Conservation (phyloP, 169 alveolate species). For the Plasmodium fragile region DNA sequence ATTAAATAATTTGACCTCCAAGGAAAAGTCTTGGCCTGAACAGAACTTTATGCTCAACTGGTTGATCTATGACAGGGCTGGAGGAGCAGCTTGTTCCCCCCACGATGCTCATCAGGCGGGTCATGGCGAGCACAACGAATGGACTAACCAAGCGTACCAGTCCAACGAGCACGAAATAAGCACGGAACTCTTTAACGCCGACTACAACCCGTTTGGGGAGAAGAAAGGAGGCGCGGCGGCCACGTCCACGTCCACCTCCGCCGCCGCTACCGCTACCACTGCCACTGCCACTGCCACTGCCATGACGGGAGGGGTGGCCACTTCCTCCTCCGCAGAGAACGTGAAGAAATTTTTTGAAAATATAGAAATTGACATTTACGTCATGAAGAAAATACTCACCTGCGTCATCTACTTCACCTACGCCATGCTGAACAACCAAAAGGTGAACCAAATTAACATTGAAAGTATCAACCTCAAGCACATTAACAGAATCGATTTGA, state of each 20-base stretch:
- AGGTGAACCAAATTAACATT: conserved; percentile 46
- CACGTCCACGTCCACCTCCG: not conserved
- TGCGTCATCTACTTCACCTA: conserved; percentile 65
- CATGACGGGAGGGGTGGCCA: not conserved
- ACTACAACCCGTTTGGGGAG: conserved; percentile 2
- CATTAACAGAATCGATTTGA: conserved; percentile 38
- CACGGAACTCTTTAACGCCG: conserved; percentile 46
- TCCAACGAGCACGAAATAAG: conserved; percentile 16
- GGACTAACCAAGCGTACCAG: not conserved
- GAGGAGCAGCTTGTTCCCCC: no score
- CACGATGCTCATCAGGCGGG: no score
- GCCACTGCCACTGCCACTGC: not conserved
- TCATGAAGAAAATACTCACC: conserved; percentile 50
- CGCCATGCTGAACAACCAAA: conserved; percentile 64
- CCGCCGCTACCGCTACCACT: not conserved
- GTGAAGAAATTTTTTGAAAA: conserved; percentile 48
- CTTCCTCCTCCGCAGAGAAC: not conserved
- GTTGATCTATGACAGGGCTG: not conserved
- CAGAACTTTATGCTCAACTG: not conserved
- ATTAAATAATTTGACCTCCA: conserved; percentile 17
- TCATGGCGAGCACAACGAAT: not conserved
- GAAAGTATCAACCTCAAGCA: conserved; percentile 59
- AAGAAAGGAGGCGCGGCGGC: not conserved
- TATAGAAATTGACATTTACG: conserved; percentile 58
- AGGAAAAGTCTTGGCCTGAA: conserved; percentile 36